Percentiles rank a stretch among this genome's conserved stretches.
Evolutionary conservation across 73 alveolate species (phyloP).

Genomic region (Tetrahymena borealis): DNA sequence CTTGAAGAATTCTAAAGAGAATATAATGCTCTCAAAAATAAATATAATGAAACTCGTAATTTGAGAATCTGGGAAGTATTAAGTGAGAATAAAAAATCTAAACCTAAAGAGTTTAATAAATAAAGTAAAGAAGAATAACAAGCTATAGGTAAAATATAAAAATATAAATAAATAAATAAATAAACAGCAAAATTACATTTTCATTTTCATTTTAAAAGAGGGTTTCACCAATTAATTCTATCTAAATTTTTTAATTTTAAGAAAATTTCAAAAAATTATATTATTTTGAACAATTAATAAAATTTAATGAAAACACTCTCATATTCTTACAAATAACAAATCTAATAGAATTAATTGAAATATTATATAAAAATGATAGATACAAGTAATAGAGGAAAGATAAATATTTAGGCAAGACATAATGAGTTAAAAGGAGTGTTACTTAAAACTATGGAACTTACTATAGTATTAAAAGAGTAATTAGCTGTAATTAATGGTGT

Average conservation of each 20-base stretch:
- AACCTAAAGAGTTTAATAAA: conserved; percentile 19
- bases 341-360: too few relatives aligned
- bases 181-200: too few relatives aligned
- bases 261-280: too few relatives aligned
- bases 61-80: conserved; percentile 34
- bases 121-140: conserved; percentile 1
- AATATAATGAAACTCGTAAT: conserved; percentile 33
- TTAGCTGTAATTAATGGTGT: conserved; percentile 10
- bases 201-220: too few relatives aligned
- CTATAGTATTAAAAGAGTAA: conserved; percentile 26
- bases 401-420: conserved; percentile 30
- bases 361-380: not conserved
- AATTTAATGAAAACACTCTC: too few relatives aligned
- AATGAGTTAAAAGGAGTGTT: conserved; percentile 31
- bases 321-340: too few relatives aligned
- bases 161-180: too few relatives aligned
- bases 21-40: conserved; percentile 31
- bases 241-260: too few relatives aligned
- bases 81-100: conserved; percentile 26
- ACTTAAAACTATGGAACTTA: conserved; percentile 35
- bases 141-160: not conserved
- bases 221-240: too few relatives aligned
- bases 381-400: not conserved
- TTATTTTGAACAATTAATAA: too few relatives aligned
- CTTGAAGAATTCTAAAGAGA: conserved; percentile 42